Evolutionary conservation across 306 rosid species (phyloP).

Genomic region (Ceratonia siliqua): DNA sequence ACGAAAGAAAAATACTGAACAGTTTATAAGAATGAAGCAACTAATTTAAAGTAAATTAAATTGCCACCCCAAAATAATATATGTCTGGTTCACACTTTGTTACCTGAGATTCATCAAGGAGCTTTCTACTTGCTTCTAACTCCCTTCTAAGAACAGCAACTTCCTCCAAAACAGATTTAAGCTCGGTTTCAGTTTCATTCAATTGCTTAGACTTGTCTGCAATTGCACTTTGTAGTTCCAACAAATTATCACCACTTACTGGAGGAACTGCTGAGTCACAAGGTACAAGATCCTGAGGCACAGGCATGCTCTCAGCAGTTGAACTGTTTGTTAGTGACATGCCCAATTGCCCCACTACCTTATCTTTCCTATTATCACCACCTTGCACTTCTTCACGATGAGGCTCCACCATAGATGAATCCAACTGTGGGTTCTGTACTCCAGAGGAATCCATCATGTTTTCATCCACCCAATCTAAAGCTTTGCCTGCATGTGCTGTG

Average conservation of each 20-base stretch:
- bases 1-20: not conserved
- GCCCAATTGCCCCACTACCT: slow-evolving; percentile 64
- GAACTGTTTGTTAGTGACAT: slow-evolving; percentile 91
- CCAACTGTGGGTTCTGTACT: slow-evolving; percentile 66
- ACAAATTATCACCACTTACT: slow-evolving; percentile 44
- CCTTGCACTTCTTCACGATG: slow-evolving; percentile 63
- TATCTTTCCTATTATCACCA: slow-evolving; percentile 63
- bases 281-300: slow-evolving; percentile 56
- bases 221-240: slow-evolving; percentile 72
- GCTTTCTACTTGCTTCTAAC: slow-evolving; percentile 73
- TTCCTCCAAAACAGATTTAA: slow-evolving; percentile 73
- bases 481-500: slow-evolving; percentile 57
- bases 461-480: slow-evolving; percentile 76
- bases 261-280: slow-evolving; percentile 53
- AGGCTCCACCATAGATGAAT: slow-evolving; percentile 88
- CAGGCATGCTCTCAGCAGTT: slow-evolving; percentile 92
- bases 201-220: slow-evolving; percentile 67
- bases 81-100: slow-evolving; percentile 16
- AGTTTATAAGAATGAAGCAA: slow-evolving; percentile 3
- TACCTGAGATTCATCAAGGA: slow-evolving; percentile 99
- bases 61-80: not conserved
- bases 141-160: slow-evolving; percentile 65
- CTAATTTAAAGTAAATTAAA: not conserved
- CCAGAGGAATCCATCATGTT: slow-evolving; percentile 95
- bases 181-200: slow-evolving; percentile 66